Base-by-base conservation (phyloP, 2,329 filamentous ascomycete genomes). In the Ophiostoma tasmaniense region DNA sequence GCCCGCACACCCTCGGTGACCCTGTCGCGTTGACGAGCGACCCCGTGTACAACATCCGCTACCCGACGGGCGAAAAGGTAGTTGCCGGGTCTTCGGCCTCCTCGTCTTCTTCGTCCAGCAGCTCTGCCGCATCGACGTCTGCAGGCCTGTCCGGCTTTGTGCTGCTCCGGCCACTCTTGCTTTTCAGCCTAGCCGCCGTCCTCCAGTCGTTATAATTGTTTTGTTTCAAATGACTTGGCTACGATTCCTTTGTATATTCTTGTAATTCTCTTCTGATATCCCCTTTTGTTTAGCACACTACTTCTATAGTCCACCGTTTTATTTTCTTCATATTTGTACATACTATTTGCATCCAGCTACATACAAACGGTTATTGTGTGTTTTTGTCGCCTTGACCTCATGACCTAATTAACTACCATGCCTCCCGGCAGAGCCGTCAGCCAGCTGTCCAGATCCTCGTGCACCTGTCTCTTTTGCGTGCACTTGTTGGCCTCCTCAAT, bases 21-120 rank as follows among this genome's bases (percentile, higher is more conserved):
- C 75, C 76, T 1, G 74, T 74, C 1, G 39, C 66, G 3, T 74
- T 84, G 65, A 78, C 77, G 20, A 73, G 73, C 4, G 71, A 76
- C 1, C 79, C 81, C 0, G 82, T 84, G 5, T 82, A 78, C 67
- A 82, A 85, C 71, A 80, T 85, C 59, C 73, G 75, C 30, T 85
- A 84, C 69, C 79, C 79, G 0, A 80, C 76, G 1, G 83, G 82
- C 2, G 72, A 80, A 37, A 77, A 75, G 66, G 79, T 82, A 0
- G 70, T 78, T 28, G 81, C 81, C 14, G 69, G 69, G 1, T 33
- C 70, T 17, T n/a, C 68, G n/a, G 33, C 39, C 28, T n/a, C 61
- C 6, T 39, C 61, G 1, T 22, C 61, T 4, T 37, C 61, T 3
- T 37, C 61, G 17, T n/a, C 33, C 50, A 55, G 50, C 50, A 55